phyloP scores from a whole-genome alignment of 441 rosid species.

The Croton laevigatus region DNA sequence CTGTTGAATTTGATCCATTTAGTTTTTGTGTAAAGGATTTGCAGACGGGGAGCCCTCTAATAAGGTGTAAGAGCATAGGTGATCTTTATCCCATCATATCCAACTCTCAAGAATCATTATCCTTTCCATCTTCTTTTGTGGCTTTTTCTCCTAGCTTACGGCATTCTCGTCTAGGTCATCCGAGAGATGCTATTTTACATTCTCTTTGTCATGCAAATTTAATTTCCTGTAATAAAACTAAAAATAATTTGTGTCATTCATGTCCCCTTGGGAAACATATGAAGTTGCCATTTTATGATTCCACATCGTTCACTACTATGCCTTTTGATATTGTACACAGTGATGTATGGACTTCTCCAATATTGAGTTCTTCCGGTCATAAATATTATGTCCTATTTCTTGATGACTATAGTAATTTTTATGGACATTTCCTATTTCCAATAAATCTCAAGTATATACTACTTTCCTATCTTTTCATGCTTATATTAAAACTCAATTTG shows the following conservation, averaged over 20 bases:
- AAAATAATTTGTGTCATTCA: too few relatives aligned
- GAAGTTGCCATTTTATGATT: too few relatives aligned
- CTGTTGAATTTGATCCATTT: conserved; percentile 8
- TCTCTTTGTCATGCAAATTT: too few relatives aligned
- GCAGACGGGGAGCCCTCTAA: not conserved
- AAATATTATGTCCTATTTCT: not conserved
- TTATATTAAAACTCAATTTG: not conserved
- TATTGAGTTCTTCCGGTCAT: not conserved
- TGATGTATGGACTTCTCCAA: not conserved
- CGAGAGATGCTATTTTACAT: not conserved
- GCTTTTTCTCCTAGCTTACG: not conserved
- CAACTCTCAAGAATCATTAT: not conserved
- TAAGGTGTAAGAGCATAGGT: not conserved
- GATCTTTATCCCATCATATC: not conserved
- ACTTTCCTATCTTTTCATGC: not conserved
- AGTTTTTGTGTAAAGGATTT: conserved; percentile 4
- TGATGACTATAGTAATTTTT: not conserved
- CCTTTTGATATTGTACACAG: not conserved
- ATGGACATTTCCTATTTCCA: not conserved
- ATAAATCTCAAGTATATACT: not conserved
- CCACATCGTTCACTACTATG: too few relatives aligned
- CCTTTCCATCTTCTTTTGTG: not conserved
- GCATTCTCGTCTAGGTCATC: not conserved
- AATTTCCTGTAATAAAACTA: too few relatives aligned
- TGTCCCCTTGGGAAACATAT: too few relatives aligned